Evolutionary conservation across 208 protist species (phyloP).

Genomic region (Leishmania major): DNA sequence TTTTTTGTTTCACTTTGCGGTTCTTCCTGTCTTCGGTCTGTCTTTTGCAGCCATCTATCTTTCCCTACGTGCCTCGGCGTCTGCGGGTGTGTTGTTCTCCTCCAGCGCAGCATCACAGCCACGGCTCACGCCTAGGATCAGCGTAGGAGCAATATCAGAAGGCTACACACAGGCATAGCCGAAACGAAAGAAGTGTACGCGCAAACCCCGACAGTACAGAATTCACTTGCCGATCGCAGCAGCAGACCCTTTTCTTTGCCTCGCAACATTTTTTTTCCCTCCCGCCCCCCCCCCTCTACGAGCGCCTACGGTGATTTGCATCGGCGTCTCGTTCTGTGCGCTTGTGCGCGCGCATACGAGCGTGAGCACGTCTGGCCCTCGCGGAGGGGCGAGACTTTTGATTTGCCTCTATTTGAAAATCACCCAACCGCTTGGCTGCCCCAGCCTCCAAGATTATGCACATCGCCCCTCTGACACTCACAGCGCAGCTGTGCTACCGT

Average conservation of each 20-base stretch:
- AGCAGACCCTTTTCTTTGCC: neutral
- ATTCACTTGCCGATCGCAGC: neutral
- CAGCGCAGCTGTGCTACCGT: slow-evolving; percentile 24
- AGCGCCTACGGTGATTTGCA: neutral
- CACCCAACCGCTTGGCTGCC: no score
- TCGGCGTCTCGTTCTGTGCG: neutral
- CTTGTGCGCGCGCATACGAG: neutral
- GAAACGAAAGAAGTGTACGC: neutral
- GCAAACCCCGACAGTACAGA: neutral
- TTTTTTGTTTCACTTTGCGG: no score
- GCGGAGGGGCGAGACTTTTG: neutral
- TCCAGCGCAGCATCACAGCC: neutral
- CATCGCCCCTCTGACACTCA: slow-evolving; percentile 21
- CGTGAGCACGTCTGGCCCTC: neutral
- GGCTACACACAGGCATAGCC: neutral
- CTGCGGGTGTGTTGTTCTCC: neutral
- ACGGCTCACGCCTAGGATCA: neutral
- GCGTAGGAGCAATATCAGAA: neutral
- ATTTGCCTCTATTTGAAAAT: no score
- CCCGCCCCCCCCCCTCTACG: no score
- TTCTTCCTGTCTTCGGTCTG: neutral
- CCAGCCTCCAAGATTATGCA: slow-evolving; percentile 5
- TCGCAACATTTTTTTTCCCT: no score
- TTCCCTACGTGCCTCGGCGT: neutral
- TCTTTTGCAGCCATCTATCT: neutral